Base-by-base conservation (phyloP, 257 asterid species). In the Henckelia pumila region DNA sequence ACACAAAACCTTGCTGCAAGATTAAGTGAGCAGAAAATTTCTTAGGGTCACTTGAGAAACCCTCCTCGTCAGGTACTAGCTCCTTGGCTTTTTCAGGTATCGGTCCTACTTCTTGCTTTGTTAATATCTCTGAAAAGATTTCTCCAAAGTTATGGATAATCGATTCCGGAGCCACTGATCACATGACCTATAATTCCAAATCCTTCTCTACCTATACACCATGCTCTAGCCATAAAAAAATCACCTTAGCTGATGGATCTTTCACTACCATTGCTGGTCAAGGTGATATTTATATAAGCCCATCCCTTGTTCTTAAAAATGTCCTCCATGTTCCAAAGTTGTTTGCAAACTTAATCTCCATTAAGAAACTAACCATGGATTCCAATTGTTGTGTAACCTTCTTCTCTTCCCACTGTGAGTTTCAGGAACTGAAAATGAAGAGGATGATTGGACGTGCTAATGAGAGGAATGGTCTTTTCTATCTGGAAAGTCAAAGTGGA, bases 301-400 rank as follows among this genome's bases (percentile, higher is more conserved):
- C 47, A 8, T 8, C 32, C 1, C 28, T 52, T 26, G n/a, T 67
- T 17, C 65, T 60, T 19, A 64, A 49, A 72, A 58, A 73, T 28
- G 69, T 61, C 20, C 66, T 67, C 6, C 62, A 63, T 63, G 59
- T 75, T 19, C 71, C 62, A 22, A 74, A 56, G n/a, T 22, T 68
- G n/a, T 61, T 60, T 2, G 32, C 64, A 8, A 68, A 19, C 2
- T 64, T 74, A 24, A 19, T 74, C 0, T 68, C 74, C 22, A 53
- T 68, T 23, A 22, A 53, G 4, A 74, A 61, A 56, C 47, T 61
- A 4, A 52, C 71, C 8, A 8, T 11, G 32, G 47, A 56, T 28
- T 26, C 26, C 1, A 35, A 56, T 6, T 75, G 56, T 13, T 6
- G 32, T 29, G 75, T 32, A 3, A 29, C 13, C 23, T 63, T 63